Conservation (phyloP, 441 rosid genomes). For the Theobroma grandiflorum region DNA sequence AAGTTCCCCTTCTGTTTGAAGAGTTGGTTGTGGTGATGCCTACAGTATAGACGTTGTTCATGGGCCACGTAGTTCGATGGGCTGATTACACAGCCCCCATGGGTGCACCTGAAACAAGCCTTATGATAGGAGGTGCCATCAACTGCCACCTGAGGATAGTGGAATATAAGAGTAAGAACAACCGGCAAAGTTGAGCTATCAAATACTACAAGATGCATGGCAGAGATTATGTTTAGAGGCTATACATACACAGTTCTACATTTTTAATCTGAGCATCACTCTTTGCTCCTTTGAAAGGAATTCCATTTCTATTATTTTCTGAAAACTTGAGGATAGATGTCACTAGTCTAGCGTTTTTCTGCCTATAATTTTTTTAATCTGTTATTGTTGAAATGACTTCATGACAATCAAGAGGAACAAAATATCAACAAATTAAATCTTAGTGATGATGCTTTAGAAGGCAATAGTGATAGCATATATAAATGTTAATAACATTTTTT, state of each 20-base stretch:
- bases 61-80: constrained; percentile 76
- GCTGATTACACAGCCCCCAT: constrained; percentile 75
- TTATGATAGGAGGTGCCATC: constrained; percentile 74
- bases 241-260: neutral
- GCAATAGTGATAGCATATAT: neutral
- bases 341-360: neutral
- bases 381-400: neutral
- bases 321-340: neutral
- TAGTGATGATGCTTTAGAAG: neutral
- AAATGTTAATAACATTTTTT: neutral
- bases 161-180: neutral
- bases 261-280: neutral
- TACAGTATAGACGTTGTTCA: constrained; percentile 69
- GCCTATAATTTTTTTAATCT: neutral
- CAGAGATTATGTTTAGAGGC: neutral
- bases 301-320: neutral
- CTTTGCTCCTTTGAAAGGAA: neutral
- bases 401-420: neutral
- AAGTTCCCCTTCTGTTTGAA: constrained; percentile 81
- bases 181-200: neutral
- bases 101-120: constrained; percentile 74
- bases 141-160: constrained; percentile 63
- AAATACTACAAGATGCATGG: neutral
- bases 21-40: constrained; percentile 79
- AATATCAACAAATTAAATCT: too few relatives aligned